Conservation (phyloP, 257 asterid species). For the Mentha longifolia region DNA sequence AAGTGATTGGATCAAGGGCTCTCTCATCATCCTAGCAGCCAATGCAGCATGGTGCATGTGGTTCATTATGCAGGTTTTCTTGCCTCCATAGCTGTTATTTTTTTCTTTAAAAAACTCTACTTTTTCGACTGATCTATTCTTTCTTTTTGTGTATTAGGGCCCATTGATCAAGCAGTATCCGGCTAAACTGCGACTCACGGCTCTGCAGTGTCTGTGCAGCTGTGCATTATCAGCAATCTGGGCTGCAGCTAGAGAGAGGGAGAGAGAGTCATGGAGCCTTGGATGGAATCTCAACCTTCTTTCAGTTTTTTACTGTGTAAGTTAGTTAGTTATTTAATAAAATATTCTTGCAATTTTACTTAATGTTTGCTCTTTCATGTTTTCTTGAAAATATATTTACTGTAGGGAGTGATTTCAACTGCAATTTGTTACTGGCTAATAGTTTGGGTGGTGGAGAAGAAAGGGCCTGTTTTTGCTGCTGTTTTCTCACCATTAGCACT, state of each 20-base stretch:
- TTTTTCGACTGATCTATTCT: not conserved
- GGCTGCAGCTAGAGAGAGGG: constrained; percentile 26
- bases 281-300: constrained; percentile 35
- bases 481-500: constrained; percentile 22
- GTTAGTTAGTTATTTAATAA: not conserved
- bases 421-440: constrained; percentile 27
- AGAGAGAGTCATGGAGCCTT: constrained; percentile 24
- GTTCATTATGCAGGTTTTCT: constrained; percentile 37
- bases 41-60: constrained; percentile 30
- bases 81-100: not conserved
- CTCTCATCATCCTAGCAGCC: constrained; percentile 34
- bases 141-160: constrained; percentile 1
- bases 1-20: constrained; percentile 32
- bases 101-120: not conserved
- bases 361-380: not conserved
- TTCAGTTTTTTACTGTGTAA: constrained; percentile 27
- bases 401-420: constrained; percentile 25
- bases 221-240: constrained; percentile 28
- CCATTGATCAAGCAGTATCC: constrained; percentile 33
- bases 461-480: constrained; percentile 26
- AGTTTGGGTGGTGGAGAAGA: constrained; percentile 31
- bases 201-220: constrained; percentile 27
- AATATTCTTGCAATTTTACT: not conserved
- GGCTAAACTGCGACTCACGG: constrained; percentile 28
- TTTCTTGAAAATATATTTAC: no score